Base-by-base conservation (phyloP, 2,329 filamentous ascomycete species). In the Epichloe glyceriae region DNA sequence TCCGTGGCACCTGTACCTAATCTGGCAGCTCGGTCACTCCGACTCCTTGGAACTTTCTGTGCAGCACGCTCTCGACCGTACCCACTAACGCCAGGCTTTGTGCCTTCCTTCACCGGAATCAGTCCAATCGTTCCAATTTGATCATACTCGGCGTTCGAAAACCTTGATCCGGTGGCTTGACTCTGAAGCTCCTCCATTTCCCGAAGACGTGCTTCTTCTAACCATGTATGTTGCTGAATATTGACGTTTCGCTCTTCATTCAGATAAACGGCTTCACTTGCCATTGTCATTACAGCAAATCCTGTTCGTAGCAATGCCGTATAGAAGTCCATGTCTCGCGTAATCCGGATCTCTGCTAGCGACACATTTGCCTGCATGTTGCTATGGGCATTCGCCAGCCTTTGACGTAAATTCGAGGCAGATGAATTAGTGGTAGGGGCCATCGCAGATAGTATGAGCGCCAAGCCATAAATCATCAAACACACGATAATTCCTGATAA, bases 311-410 rank as follows among this genome's bases (percentile, higher is more conserved):
- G 74, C 4, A 97, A 73, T 0, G 88, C 86, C 0, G 89, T 95
- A 64, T 97, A 98, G 62, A 97, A 96, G 64, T 98, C 93, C 73
- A 97, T 94, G 50, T 88, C 82, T 72, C 86, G 82, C 42, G 83
- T 87, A 50, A 97, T 79, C 12, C 83, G 80, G 38, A 96, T 80
- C 39, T 85, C 83, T 1, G 86, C 85, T 20, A 96, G 75, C 12
- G 93, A 89, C 3, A 91, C 80, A 53, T 93, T 93, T 2, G 90
- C 90, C 67, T 96, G 90, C 75, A 97, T 85, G 58, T 97, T 97
- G 46, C 79, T 79, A 61, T 94, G 88, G 0, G 91, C 90, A 47
- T 79, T 74, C 1, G 68, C 63, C 26, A 95, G 71, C 45, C 88
- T 77, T 59, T 87, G 79, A 38, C 67, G 63, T 51, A 82, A 73